A percentile compares a stretch with the other conserved stretches of the same genome.
Evolutionary conservation across 805 yeast genomes (phyloP).

Genomic region (Candida sonorensis): DNA sequence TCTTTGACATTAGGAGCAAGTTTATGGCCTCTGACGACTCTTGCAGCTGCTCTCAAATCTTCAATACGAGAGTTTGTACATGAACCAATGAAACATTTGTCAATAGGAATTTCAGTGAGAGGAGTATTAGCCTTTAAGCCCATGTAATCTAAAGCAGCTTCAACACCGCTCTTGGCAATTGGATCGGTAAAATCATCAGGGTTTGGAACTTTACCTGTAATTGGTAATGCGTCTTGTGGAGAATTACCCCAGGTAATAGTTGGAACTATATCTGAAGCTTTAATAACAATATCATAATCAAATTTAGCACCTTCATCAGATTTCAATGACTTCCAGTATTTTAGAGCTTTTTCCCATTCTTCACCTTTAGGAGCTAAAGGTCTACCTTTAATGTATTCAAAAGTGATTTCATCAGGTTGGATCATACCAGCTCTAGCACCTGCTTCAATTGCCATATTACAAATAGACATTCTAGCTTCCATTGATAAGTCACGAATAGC

Average conservation of each 20-base stretch:
- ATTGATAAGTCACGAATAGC: conserved; percentile 86
- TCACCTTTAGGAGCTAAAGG: conserved; percentile 92
- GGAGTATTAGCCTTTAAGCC: conserved; percentile 83
- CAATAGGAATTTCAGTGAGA: conserved; percentile 65
- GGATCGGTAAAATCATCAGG: conserved; percentile 72
- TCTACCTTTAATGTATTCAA: conserved; percentile 83
- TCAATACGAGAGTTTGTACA: conserved; percentile 98
- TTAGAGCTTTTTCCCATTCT: conserved; percentile 91
- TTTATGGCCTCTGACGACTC: conserved; percentile 82
- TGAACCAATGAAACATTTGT: conserved; percentile 95
- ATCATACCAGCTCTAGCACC: conserved; percentile 99
- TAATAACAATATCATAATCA: conserved; percentile 74
- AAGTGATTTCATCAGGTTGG: conserved; percentile 87
- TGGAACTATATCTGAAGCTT: conserved; percentile 83
- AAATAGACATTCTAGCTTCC: conserved; percentile 99
- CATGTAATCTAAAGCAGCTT: conserved; percentile 87
- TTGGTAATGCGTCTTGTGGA: conserved; percentile 97
- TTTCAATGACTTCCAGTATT: conserved; percentile 83
- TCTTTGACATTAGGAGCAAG: conserved; percentile 75
- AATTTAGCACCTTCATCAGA: conserved; percentile 88
- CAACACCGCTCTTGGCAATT: conserved; percentile 74
- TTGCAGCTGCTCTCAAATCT: conserved; percentile 93
- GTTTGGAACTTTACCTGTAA: conserved; percentile 85
- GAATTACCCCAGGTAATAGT: conserved; percentile 99
- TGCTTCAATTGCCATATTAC: conserved; percentile 98